These are phyloP conservation scores for Chlorella variabilis DNA, from an alignment of 163 green algal species.

Conservation along the genomic window DNA sequence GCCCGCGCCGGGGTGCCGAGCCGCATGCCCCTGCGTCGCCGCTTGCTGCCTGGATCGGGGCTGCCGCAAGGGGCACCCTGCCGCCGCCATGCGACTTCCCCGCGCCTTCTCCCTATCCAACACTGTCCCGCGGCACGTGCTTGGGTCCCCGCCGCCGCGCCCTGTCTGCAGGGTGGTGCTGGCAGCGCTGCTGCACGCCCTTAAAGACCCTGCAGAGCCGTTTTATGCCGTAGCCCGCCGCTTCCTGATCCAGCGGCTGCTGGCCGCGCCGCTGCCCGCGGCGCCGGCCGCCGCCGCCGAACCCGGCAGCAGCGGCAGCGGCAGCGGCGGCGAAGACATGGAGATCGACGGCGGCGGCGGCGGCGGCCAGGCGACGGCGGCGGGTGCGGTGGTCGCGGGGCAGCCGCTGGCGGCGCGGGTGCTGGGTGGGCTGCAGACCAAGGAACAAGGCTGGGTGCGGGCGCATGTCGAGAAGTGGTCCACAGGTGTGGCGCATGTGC, in stretches of 20 bases:
- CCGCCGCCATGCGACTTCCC: too few species aligned
- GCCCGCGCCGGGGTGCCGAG: too few species aligned
- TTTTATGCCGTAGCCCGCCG: neutral
- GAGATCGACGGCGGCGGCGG: neutral
- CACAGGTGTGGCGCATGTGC: constrained; percentile 28
- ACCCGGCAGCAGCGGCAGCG: neutral
- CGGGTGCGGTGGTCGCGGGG: neutral
- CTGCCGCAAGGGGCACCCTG: too few species aligned
- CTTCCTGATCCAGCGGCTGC: constrained; percentile 18
- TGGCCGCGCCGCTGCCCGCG: neutral
- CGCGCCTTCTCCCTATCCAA: too few species aligned
- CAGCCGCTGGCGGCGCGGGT: constrained; percentile 35
- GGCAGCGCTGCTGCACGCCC: constrained; percentile 48
- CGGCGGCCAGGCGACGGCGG: neutral
- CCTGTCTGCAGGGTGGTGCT: constrained; percentile 53
- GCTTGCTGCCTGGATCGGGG: too few species aligned
- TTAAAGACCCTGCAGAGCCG: constrained; percentile 6
- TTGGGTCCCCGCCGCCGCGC: too few species aligned
- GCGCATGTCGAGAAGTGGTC: constrained; percentile 28
- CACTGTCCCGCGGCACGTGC: too few species aligned
- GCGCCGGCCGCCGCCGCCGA: neutral
- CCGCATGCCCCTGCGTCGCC: too few species aligned
- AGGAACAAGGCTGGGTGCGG: constrained; percentile 48
- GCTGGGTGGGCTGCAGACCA: constrained; percentile 38
- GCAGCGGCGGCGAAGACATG: neutral